Conservation (phyloP, 306 rosid species). For the Datisca glomerata region DNA sequence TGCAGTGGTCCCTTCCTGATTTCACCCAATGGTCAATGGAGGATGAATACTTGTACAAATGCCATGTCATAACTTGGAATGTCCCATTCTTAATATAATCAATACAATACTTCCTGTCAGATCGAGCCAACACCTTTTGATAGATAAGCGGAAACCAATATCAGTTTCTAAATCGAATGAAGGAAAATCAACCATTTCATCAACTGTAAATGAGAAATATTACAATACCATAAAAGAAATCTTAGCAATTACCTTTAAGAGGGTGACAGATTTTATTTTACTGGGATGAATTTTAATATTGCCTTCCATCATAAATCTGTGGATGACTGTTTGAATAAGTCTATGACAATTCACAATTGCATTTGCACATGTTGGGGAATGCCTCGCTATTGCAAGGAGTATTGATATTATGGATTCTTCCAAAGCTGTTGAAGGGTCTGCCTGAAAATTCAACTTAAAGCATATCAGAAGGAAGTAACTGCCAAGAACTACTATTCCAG, state of each 20-base stretch:
- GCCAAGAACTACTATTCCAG: no score
- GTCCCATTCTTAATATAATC: conserved; percentile 54
- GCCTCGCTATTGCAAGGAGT: conserved; percentile 77
- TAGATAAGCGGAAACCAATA: no score
- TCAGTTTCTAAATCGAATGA: conserved; percentile 14
- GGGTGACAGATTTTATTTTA: conserved; percentile 64
- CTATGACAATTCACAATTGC: conserved; percentile 67
- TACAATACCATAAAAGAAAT: conserved; percentile 12
- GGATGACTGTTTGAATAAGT: conserved; percentile 53
- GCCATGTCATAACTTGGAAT: conserved; percentile 67
- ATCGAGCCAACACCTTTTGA: conserved; percentile 65
- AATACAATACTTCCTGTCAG: conserved; percentile 41
- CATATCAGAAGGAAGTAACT: no score
- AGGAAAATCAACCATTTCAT: conserved; percentile 4
- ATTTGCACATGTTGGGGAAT: conserved; percentile 77
- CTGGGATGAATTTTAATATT: conserved; percentile 43
- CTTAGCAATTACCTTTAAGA: conserved; percentile 49
- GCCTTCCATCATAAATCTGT: conserved; percentile 43
- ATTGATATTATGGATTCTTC: conserved; percentile 70
- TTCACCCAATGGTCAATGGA: conserved; percentile 73
- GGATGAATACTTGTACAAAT: conserved; percentile 46
- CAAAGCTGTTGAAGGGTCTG: conserved; percentile 47
- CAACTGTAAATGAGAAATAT: conserved; percentile 6
- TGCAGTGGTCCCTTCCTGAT: conserved; percentile 59
- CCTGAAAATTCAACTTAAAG: no score